Evolutionary conservation across 768 basidiomycete species (phyloP).

Genomic region (Tricholomella constricta): DNA sequence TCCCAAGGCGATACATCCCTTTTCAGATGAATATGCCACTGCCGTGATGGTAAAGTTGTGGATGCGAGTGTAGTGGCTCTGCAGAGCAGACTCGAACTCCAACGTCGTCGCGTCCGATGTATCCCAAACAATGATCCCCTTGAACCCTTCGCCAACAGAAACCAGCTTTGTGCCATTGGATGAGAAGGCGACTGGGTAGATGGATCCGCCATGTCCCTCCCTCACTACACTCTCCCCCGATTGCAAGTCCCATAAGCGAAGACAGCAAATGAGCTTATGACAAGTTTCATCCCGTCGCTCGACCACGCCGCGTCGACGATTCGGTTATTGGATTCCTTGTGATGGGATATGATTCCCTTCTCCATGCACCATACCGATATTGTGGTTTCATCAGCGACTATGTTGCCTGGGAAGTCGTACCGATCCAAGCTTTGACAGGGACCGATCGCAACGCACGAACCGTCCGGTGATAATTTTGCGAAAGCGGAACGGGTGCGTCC

Average conservation of each 20-base stretch:
- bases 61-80: neutral
- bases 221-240: neutral
- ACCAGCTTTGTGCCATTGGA: neutral
- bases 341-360: neutral
- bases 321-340: neutral
- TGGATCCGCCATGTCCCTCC: neutral
- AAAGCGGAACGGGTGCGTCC: neutral
- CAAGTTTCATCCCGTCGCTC: neutral
- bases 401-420: neutral
- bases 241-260: conserved; percentile 1
- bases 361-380: neutral
- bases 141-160: conserved; percentile 1
- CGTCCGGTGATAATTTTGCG: neutral
- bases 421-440: neutral
- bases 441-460: neutral
- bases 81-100: neutral
- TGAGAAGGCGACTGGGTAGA: conserved; percentile 2
- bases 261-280: neutral
- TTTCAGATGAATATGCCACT: neutral
- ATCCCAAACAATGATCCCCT: neutral
- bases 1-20: neutral
- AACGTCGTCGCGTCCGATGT: neutral
- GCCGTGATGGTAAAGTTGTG: neutral
- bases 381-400: neutral
- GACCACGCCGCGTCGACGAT: neutral